Base-by-base conservation (phyloP, 805 yeast genomes). In the Metschnikowia aberdeeniae region DNA sequence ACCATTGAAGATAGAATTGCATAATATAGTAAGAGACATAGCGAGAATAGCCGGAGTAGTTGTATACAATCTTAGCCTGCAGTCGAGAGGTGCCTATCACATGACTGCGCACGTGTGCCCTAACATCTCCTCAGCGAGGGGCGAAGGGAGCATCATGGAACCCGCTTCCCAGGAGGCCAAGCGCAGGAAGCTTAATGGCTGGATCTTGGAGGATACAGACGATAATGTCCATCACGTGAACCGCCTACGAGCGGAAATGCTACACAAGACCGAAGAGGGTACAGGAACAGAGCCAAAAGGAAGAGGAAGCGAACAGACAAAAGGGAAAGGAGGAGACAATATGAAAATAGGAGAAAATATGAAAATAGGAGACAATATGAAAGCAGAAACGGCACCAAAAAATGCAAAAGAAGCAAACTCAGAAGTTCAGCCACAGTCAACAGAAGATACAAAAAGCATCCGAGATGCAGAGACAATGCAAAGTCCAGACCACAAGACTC, bases 181-280 rank as follows among this genome's bases (percentile, higher is more conserved):
- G 43, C 42, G 39, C 13, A 13, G 45, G 17, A 30, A 45, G 11
- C 27, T 46, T 19, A 36, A 33, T 22, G 57, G 54, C 17, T 26
- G 37, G 32, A 37, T 42, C 1, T 44, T 58, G 33, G 62, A 58
- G 32, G 41, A 47, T 13, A 26, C 51, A 14, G 61, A 58, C 41
- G 59, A 57, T 34, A 53, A 51, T 22, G 54, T 57, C 20, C 49
- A 49, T 35, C 45, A 44, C n/a, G 53, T 58, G 24, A 55, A 59
- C 44, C 49, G 46, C 34, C 40, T 49, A 5, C 49, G 42, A 20
- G 36, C 47, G 17, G 42, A 31, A 13, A 39, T 39, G 17, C 8
- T 14, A 8, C 33, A 6, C 17, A 32, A 43, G 26, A 13, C 26
- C 20, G 11, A 20, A 3, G 42, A 20, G 14, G 42, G n/a, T 22